Evolutionary conservation across 352 stramenopile genomes (phyloP), one percentile per base, ranked within the genome.

Genomic region (Elongisporangium prolatum): DNA sequence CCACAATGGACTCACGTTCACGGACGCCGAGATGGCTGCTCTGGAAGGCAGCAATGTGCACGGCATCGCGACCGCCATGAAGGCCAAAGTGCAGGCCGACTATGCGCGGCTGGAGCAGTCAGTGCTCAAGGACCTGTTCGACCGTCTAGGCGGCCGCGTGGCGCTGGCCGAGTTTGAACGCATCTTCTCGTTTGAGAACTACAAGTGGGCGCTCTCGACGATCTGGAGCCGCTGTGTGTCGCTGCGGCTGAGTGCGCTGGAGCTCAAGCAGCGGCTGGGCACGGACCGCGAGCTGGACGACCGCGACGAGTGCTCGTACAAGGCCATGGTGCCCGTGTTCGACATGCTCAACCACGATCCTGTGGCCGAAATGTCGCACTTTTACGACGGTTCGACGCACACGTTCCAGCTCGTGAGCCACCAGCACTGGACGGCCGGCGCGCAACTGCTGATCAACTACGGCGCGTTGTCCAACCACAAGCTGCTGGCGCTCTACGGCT

Each of bases 191-290:
- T 69, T 89, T 17, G 71, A 85, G 1, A 75, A 82, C 60, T 94
- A 91, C 70, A 80, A 86, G 56, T 94, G 84, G 84, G 84, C 82
- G 24, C 56, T 94, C n/a, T 91, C 84, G 14, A 91, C 82, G 38
- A 88, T 94, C 65, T 94, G 84, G 84, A 94, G 84, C 60, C 84
- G 84, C 47, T 92, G 91, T 25, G 84, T 94, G 40, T 91, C 84
- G 34, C 49, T 94, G 34, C 56, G 65, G 4, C 56, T 89, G n/a
- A 18, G 52, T 8, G 59, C 69, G 16, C 57, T 69, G 4, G 60
- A 69, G 20, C 16, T 67, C 40, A 28, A 20, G 50, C 22, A 63
- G 50, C 40, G 50, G 17, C 21, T 50, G 34, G 34, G 34, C 34
- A 64, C 34, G 38, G 48, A 52, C 48, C 48, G 20, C 25, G 47